Percentiles rank a stretch among this genome's conserved stretches.
Evolutionary conservation across 345 rosid species (phyloP).

Genomic region (Ricinus communis): DNA sequence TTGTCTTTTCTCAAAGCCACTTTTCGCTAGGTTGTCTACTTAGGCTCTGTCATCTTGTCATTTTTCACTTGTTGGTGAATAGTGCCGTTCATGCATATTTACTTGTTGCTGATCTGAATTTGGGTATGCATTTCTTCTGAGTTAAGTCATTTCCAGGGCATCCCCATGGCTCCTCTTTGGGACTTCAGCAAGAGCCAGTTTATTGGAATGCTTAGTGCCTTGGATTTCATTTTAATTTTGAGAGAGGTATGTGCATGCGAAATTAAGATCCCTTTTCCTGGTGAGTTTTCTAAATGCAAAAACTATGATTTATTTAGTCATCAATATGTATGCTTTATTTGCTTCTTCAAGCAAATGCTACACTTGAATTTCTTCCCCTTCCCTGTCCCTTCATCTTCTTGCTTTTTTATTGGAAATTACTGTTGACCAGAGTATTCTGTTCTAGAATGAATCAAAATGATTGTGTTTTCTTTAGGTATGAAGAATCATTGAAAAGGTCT

Average conservation of each 20-base stretch:
- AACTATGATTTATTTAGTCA: neutral
- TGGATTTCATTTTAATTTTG: conserved; percentile 34
- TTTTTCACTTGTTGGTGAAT: conserved; percentile 5
- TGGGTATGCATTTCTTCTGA: conserved; percentile 31
- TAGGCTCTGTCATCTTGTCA: neutral
- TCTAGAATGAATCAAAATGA: neutral
- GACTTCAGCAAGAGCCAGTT: conserved; percentile 29
- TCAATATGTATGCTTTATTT: neutral
- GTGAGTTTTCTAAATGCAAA: conserved; percentile 6
- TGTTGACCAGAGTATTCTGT: neutral
- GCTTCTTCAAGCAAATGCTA: neutral
- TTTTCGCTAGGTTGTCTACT: neutral
- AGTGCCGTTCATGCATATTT: conserved; percentile 18
- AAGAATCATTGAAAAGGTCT: neutral
- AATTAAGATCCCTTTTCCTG: conserved; percentile 3
- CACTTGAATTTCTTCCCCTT: neutral
- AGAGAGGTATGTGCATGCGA: conserved; percentile 28
- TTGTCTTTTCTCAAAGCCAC: neutral
- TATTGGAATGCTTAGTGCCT: conserved; percentile 36
- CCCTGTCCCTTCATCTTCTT: neutral
- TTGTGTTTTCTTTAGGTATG: neutral
- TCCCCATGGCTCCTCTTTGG: conserved; percentile 39
- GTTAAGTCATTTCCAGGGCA: conserved; percentile 36
- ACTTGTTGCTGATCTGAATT: conserved; percentile 25
- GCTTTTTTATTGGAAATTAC: neutral